Evolutionary conservation across 2,329 filamentous ascomycete species (phyloP).

Genomic region (Pyrenophora teres): DNA sequence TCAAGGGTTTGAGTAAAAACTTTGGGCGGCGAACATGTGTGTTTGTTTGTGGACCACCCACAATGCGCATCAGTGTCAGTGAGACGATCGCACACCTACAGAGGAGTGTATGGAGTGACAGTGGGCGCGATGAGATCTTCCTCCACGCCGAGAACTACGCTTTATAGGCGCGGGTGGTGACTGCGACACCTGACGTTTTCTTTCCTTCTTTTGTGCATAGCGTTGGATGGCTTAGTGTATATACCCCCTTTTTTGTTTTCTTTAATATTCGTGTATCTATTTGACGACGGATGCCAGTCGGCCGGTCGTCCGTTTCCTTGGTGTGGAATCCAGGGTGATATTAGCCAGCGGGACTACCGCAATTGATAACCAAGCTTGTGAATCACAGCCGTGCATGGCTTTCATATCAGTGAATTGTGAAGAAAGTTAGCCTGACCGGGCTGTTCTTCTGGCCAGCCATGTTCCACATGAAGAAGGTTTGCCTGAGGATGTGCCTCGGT

Average conservation of each 20-base stretch:
- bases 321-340: conserved; percentile 11
- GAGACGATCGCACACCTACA: conserved; percentile 83
- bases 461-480: too few relatives aligned
- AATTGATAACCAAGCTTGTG: too few relatives aligned
- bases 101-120: conserved; percentile 78
- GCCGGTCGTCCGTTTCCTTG: conserved; percentile 7
- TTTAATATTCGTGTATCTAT: conserved; percentile 18
- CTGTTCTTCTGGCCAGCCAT: too few relatives aligned
- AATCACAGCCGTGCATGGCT: too few relatives aligned
- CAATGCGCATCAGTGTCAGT: conserved; percentile 87
- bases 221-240: conserved; percentile 26
- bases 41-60: conserved; percentile 87
- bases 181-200: neutral
- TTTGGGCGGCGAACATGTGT: conserved; percentile 84
- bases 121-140: conserved; percentile 84
- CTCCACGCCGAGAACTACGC: conserved; percentile 96
- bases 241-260: conserved; percentile 22
- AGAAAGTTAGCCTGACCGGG: neutral
- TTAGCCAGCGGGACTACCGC: neutral
- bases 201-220: conserved; percentile 34
- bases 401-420: neutral
- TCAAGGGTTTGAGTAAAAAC: conserved; percentile 80
- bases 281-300: conserved; percentile 7
- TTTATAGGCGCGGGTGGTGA: conserved; percentile 56
- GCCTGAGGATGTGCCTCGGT: conserved; percentile 2